phyloP scores from a whole-genome alignment of 164 flowering plant genomes.

The Santalum album region DNA sequence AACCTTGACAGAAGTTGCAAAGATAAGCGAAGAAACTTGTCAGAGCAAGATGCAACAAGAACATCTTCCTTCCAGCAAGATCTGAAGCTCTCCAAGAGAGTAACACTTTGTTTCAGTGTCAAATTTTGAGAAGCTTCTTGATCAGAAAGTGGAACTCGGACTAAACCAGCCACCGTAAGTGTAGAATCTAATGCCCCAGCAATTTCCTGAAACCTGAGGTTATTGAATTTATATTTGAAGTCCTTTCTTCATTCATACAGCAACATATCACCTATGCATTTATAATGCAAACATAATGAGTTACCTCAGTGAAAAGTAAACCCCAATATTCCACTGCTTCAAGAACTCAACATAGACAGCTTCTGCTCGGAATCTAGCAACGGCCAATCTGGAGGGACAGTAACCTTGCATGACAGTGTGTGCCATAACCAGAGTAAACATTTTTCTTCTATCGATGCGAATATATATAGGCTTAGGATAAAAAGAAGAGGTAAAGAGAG shows the following conservation, averaged over 20 bases:
- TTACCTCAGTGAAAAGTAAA: conserved; percentile 90
- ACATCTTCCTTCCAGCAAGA: conserved; percentile 95
- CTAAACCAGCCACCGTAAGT: conserved; percentile 42
- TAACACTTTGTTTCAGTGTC: conserved; percentile 67
- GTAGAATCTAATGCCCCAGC: conserved; percentile 83
- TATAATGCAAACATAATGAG: neutral
- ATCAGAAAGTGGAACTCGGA: conserved; percentile 30
- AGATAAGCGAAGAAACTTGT: conserved; percentile 84
- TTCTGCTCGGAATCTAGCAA: conserved; percentile 69
- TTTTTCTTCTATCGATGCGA: too few relatives aligned
- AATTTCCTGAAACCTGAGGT: conserved; percentile 88
- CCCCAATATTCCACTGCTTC: conserved; percentile 96
- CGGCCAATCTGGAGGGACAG: conserved; percentile 84
- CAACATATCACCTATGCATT: neutral
- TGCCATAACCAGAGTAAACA: conserved; percentile 24
- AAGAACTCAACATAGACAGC: conserved; percentile 73
- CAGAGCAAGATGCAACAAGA: conserved; percentile 66
- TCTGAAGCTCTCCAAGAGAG: conserved; percentile 74
- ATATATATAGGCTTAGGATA: too few relatives aligned
- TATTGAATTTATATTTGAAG: conserved; percentile 9
- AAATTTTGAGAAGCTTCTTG: conserved; percentile 27
- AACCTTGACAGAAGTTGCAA: conserved; percentile 93
- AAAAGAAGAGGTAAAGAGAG: too few relatives aligned
- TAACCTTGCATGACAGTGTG: conserved; percentile 56
- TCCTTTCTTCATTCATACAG: conserved; percentile 4